Conservation (phyloP, 129 eudicot species). For the Arctium minus region DNA sequence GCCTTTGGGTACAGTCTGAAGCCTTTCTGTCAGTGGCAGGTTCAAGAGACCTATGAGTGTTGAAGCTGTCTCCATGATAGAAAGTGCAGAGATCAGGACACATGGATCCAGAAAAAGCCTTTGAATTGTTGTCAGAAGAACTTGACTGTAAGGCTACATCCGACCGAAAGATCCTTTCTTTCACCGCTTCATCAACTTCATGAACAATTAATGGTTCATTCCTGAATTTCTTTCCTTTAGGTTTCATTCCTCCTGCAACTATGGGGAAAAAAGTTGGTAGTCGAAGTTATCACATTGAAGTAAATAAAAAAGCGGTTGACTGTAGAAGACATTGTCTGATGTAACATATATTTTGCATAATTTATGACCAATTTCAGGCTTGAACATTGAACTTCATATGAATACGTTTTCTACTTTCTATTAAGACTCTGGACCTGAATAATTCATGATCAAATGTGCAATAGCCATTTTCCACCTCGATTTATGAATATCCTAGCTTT, state of each 20-base stretch:
- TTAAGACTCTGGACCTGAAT: neutral
- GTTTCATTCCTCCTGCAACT: slow-evolving; percentile 31
- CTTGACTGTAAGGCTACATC: slow-evolving; percentile 32
- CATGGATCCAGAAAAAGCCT: slow-evolving; percentile 12
- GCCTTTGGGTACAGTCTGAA: slow-evolving; percentile 15
- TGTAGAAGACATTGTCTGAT: neutral
- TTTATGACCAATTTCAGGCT: slow-evolving; percentile 2
- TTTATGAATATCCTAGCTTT: neutral
- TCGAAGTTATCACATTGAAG: neutral
- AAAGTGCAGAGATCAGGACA: slow-evolving; percentile 9
- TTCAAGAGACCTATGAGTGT: slow-evolving; percentile 1
- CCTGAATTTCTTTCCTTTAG: slow-evolving; percentile 19
- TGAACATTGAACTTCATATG: neutral
- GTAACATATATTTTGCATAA: neutral
- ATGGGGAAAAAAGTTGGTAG: slow-evolving; percentile 7
- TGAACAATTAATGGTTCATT: slow-evolving; percentile 28
- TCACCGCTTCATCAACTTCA: slow-evolving; percentile 25
- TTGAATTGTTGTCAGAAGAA: slow-evolving; percentile 27
- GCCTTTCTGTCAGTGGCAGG: slow-evolving; percentile 26
- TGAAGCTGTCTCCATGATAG: slow-evolving; percentile 12
- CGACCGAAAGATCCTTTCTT: slow-evolving; percentile 24
- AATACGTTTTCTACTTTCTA: neutral
- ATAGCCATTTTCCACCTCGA: neutral
- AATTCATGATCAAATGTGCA: neutral
- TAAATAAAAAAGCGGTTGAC: neutral